Evolutionary conservation across 179 eudicot genomes (phyloP).

Genomic region (Carnegiea gigantea): DNA sequence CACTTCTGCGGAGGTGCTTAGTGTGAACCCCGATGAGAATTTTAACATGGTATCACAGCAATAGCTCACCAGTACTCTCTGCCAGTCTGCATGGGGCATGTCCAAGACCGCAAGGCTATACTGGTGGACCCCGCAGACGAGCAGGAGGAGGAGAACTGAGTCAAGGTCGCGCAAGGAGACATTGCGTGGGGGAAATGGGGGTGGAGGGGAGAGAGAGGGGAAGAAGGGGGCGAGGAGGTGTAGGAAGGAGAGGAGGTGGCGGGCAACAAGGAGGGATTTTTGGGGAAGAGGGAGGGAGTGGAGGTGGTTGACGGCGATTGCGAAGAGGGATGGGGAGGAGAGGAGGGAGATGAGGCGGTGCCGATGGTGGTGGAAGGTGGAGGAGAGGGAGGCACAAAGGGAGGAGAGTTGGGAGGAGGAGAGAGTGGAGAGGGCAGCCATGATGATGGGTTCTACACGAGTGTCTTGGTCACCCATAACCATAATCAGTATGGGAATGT

Average conservation of each 20-base stretch:
- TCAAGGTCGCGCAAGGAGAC: conserved; percentile 60
- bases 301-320: conserved; percentile 68
- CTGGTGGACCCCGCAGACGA: conserved; percentile 65
- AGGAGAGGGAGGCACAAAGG: conserved; percentile 52
- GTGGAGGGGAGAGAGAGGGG: conserved; percentile 16
- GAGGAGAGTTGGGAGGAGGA: conserved; percentile 51
- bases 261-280: conserved; percentile 80
- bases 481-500: not conserved
- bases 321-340: conserved; percentile 63
- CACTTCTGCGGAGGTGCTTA: conserved; percentile 28
- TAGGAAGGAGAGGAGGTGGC: conserved; percentile 63
- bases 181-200: conserved; percentile 16
- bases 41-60: conserved; percentile 37
- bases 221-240: conserved; percentile 47
- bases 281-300: conserved; percentile 72
- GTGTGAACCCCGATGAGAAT: conserved; percentile 27
- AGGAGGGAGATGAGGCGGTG: conserved; percentile 61
- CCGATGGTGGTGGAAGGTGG: conserved; percentile 61
- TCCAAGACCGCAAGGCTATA: conserved; percentile 40
- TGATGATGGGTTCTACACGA: conserved; percentile 36
- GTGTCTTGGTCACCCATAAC: conserved; percentile 39
- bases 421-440: conserved; percentile 64
- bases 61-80: conserved; percentile 16
- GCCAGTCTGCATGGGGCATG: conserved; percentile 42
- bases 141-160: conserved; percentile 58